Evolutionary conservation across 495 filamentous ascomycete genomes (phyloP).

Genomic region (Annulohypoxylon moriforme): DNA sequence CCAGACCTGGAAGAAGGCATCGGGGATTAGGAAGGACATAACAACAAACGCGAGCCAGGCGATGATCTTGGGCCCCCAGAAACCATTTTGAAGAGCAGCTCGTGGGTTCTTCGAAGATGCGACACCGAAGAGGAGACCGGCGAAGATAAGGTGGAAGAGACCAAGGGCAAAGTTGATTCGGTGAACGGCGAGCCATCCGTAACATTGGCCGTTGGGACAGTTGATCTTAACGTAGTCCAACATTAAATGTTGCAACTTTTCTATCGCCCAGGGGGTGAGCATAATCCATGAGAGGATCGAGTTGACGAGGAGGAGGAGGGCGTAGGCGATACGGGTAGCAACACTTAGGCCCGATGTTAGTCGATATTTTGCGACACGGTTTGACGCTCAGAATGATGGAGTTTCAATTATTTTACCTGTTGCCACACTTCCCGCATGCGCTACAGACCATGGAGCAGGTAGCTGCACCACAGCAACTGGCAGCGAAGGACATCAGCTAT

Average conservation of each 20-base stretch:
- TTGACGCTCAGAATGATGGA: background rate
- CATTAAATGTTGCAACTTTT: conserved; percentile 89
- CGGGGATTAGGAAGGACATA: conserved; percentile 93
- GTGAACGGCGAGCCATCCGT: conserved; percentile 96
- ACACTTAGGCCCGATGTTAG: conserved; percentile 66
- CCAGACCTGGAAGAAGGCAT: conserved; percentile 94
- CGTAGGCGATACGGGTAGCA: conserved; percentile 97
- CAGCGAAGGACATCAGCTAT: conserved; percentile 79
- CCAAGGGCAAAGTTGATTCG: conserved; percentile 97
- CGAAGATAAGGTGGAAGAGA: conserved; percentile 89
- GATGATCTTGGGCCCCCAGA: conserved; percentile 81
- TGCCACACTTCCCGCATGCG: conserved; percentile 94
- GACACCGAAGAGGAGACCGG: conserved; percentile 85
- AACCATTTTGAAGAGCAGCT: conserved; percentile 92
- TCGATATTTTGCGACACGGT: background rate
- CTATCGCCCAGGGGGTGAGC: conserved; percentile 98
- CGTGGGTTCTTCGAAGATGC: conserved; percentile 86
- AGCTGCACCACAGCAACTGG: conserved; percentile 93
- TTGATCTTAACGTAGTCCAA: conserved; percentile 94
- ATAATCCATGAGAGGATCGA: conserved; percentile 98
- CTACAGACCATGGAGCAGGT: conserved; percentile 95
- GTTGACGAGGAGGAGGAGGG: conserved; percentile 94
- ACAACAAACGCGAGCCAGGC: conserved; percentile 89
- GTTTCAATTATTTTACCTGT: conserved; percentile 71
- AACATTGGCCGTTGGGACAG: conserved; percentile 90